Evolutionary conservation across 352 stramenopile species (phyloP), one percentile per base, ranked within the genome.

Genomic region (Globisporangium alternatum): DNA sequence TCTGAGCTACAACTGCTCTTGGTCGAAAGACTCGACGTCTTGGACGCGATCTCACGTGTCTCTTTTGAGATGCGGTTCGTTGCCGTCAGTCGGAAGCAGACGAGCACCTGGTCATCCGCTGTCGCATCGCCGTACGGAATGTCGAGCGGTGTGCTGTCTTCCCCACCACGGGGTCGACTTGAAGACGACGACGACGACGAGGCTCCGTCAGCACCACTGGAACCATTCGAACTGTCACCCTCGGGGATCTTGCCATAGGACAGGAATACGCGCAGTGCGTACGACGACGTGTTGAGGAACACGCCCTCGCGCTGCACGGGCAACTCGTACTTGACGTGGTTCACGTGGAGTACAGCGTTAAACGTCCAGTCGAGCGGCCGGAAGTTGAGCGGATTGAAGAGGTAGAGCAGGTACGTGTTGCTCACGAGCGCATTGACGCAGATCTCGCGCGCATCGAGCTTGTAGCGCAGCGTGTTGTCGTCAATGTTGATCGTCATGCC

Each of bases 391-490:
- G 87, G 84, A 56, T 95, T 95, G 74, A 95, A 95, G 37, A 95
- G 62, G 35, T 95, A 93, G n/a, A 95, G 69, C 66, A 95, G 68
- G 70, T 93, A 95, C 63, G 87, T 88, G 64, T 93, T 95, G 75
- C 83, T 90, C 55, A 92, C 81, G 31, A 95, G 68, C 1, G 84
- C 80, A 59, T 95, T 95, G 17, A 95, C 74, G 57, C 83, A 93
- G 44, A 93, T 64, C 28, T 88, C 76, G 51, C 77, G 66, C 2
- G 71, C 55, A 31, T 81, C 71, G 4, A 91, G 67, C n/a, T 71
- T 68, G 68, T 93, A 95, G 19, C 84, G 76, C 39, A 95, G 66
- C 57, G 81, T 93, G 70, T 93, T 93, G 69, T 95, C 87, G 52
- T 95, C 87, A 43, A 93, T 87, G 63, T 75, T 72, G 63, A 95